Base-by-base conservation (phyloP, 1,284 basidiomycete species). In the Ustilago shanxiensis region DNA sequence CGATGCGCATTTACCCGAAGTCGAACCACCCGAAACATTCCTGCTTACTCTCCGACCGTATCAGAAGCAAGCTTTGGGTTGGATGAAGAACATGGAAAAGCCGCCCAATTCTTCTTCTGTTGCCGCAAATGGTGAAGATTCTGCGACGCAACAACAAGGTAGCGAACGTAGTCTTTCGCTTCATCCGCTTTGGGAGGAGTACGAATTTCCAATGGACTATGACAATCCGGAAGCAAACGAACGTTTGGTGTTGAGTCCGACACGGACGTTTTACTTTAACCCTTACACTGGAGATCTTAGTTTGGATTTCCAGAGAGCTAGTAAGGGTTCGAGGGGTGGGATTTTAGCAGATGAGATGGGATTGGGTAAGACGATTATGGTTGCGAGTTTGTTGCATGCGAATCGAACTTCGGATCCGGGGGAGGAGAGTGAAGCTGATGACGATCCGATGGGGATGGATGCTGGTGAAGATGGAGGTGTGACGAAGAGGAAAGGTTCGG, bases 281-380 rank as follows among this genome's bases (percentile, higher is more conserved):
- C 77, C 79, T 2, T 85, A 84, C 57, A 85, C 94, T n/a, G 95
- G 96, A n/a, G 95, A 98, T 85, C 88, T 98, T 49, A 94, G 92
- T 78, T 88, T 98, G 31, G 89, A 92, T 18, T 95, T 98, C 76
- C 96, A 95, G 0, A 91, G 89, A 75, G 91, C 93, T 0, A 92
- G 95, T 80, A 90, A 90, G 53, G 91, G 90, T 66, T 92, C 93
- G 57, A 90, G 90, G 78, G 95, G 95, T 26, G 94, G 94, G 0
- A 94, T 96, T 78, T 87, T 95, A 33, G 94, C 94, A 90, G 93
- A 88, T 86, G 93, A 90, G 26, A 83, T 82, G 91, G 91, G 95
- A 10, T 93, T 98, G 91, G 96, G 96, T 4, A 99, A 99, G 88
- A 98, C 96, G 1, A 95, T 96, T 82, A 96, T 97, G 94, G 88